Conservation (phyloP, 441 rosid species). For the Omphalea diandra region DNA sequence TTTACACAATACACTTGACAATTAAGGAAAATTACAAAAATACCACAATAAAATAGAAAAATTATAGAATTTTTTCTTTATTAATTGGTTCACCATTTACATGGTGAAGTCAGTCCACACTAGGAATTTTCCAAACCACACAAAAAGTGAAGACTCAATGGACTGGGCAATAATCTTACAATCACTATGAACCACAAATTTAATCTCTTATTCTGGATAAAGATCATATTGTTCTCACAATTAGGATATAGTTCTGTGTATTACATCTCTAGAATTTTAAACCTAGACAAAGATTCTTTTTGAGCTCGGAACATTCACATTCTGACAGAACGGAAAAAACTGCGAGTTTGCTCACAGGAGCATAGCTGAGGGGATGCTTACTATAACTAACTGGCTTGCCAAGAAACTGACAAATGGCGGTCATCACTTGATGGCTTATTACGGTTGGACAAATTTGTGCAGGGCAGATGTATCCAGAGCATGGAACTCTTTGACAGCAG, state of each 20-base stretch:
- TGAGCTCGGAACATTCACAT: neutral
- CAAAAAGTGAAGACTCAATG: too few species aligned
- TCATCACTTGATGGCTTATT: constrained; percentile 22
- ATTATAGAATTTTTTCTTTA: too few species aligned
- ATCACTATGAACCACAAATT: constrained; percentile 6
- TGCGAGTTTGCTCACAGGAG: too few species aligned
- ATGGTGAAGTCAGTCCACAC: too few species aligned
- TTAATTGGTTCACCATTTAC: too few species aligned
- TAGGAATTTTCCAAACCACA: too few species aligned
- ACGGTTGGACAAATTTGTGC: constrained; percentile 53
- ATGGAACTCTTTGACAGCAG: constrained; percentile 62
- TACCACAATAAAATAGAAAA: too few species aligned
- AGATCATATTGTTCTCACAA: neutral
- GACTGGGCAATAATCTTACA: too few species aligned
- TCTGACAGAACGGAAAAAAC: too few species aligned
- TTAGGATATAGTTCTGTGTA: neutral
- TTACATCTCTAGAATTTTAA: constrained; percentile 1
- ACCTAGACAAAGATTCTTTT: neutral
- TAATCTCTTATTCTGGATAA: constrained; percentile 3
- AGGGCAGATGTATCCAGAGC: constrained; percentile 84
- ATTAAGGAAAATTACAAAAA: too few species aligned
- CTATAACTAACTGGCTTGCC: neutral
- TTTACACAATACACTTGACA: too few species aligned
- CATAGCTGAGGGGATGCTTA: too few species aligned
- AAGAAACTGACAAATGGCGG: neutral